Conservation (phyloP, 2,329 filamentous ascomycete genomes). For the Chaetomiaceae sp. region DNA sequence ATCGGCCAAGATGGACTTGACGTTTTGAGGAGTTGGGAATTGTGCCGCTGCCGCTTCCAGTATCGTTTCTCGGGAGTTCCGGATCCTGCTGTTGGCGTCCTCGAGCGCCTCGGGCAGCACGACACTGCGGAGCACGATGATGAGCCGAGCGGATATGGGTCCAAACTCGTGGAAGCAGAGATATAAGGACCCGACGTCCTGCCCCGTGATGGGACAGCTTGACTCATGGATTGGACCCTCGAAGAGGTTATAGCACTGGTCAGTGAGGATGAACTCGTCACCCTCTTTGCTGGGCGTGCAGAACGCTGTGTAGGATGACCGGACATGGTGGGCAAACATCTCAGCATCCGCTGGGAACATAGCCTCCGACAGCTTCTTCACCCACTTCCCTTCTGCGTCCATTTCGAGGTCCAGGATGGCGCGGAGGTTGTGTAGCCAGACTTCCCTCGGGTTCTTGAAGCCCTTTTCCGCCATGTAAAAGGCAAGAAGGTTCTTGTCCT, state of each 20-base stretch:
- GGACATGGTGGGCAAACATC: conserved; percentile 25
- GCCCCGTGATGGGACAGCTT: conserved; percentile 15
- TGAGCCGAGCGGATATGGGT: conserved; percentile 26
- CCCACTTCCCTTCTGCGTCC: conserved; percentile 23
- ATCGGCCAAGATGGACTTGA: conserved; percentile 24
- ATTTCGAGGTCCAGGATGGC: conserved; percentile 27
- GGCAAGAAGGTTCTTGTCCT: conserved; percentile 22
- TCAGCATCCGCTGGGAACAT: conserved; percentile 26
- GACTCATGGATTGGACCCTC: conserved; percentile 24
- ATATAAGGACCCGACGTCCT: conserved; percentile 8
- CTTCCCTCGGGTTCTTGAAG: conserved; percentile 26
- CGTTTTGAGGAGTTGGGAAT: not conserved
- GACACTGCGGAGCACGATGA: conserved; percentile 25
- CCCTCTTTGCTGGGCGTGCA: conserved; percentile 23
- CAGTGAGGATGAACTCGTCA: conserved; percentile 23
- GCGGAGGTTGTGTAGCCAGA: conserved; percentile 28
- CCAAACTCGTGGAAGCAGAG: conserved; percentile 25
- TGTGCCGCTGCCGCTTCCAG: conserved; percentile 1
- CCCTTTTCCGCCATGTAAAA: conserved; percentile 27
- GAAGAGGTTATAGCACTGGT: conserved; percentile 24
- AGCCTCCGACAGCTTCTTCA: conserved; percentile 13
- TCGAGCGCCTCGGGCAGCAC: conserved; percentile 24
- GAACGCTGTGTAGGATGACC: conserved; percentile 28
- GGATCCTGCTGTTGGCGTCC: conserved; percentile 17
- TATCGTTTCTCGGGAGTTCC: not conserved